phyloP scores from a whole-genome alignment of 176 grass and related monocot species.

The Avena atlantica region DNA sequence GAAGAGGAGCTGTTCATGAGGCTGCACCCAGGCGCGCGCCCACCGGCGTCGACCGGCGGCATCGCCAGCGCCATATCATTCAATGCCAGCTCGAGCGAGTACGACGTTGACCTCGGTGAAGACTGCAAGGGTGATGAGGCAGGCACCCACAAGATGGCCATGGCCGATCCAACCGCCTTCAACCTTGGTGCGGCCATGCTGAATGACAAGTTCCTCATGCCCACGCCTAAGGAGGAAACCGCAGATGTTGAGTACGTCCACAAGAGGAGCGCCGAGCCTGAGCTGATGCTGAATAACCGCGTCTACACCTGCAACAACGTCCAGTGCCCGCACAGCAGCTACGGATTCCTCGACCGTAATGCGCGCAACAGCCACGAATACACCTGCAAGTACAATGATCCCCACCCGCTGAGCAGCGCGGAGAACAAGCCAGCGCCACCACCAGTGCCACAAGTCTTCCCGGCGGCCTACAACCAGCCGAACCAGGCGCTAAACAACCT shows the following conservation, averaged over 20 bases:
- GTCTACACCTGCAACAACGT: conserved; percentile 79
- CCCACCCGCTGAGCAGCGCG: conserved; percentile 34
- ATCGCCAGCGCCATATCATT: conserved; percentile 66
- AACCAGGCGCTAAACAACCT: conserved; percentile 52
- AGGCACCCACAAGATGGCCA: conserved; percentile 48
- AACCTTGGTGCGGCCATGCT: conserved; percentile 55
- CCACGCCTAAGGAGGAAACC: conserved; percentile 64
- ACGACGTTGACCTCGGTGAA: conserved; percentile 79
- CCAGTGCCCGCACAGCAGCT: conserved; percentile 66
- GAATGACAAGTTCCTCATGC: conserved; percentile 64
- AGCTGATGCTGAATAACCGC: conserved; percentile 61
- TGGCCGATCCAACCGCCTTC: conserved; percentile 46
- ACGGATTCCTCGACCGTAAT: conserved; percentile 81
- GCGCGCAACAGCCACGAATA: conserved; percentile 74
- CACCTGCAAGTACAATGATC: conserved; percentile 69
- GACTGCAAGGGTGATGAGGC: conserved; percentile 71
- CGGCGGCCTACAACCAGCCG: conserved; percentile 46
- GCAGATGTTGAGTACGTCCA: conserved; percentile 66
- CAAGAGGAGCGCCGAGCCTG: conserved; percentile 71
- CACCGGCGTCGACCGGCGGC: conserved; percentile 37
- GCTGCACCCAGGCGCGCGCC: conserved; percentile 63
- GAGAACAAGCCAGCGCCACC: conserved; percentile 64
- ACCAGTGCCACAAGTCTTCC: conserved; percentile 50
- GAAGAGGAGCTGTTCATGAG: conserved; percentile 86
- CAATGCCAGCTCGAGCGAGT: conserved; percentile 80